phyloP scores from a whole-genome alignment of 2,329 filamentous ascomycete species.

The Cladophialophora psammophila region DNA sequence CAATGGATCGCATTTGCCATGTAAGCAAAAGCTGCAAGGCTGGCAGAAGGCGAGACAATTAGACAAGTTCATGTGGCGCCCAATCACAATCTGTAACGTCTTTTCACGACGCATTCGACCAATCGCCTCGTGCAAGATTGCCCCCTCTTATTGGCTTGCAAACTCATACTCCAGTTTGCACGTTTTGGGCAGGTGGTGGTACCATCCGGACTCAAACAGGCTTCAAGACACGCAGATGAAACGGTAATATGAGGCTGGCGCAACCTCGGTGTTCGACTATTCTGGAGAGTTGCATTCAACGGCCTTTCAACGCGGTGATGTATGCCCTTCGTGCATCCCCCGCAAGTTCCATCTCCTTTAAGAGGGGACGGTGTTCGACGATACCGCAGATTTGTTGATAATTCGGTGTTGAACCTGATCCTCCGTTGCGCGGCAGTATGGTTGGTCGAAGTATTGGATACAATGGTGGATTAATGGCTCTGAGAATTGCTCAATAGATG shows the following conservation, averaged over 20 bases:
- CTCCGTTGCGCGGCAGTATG: neutral
- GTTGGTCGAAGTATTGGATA: neutral
- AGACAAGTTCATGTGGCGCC: neutral
- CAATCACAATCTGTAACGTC: neutral
- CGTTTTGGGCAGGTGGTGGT: neutral
- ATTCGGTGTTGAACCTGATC: neutral
- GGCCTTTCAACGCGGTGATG: neutral
- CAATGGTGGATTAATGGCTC: neutral
- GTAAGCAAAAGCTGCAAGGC: slow-evolving; percentile 1
- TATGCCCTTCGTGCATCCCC: neutral
- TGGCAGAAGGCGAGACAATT: neutral
- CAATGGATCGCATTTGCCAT: neutral
- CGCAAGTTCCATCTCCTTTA: neutral
- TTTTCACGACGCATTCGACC: neutral
- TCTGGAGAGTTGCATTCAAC: neutral
- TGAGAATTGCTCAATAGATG: neutral
- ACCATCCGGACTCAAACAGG: slow-evolving; percentile 1
- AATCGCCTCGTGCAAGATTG: neutral
- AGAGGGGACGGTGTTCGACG: neutral
- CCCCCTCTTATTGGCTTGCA: neutral
- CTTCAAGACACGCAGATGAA: neutral
- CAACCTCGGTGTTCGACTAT: neutral
- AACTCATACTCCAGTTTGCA: neutral
- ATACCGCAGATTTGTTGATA: neutral
- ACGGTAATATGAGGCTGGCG: neutral